These are phyloP conservation scores for Dinochytrium kinnereticum DNA, from an alignment of 371 early-diverging fungal species.

Conservation along the genomic window DNA sequence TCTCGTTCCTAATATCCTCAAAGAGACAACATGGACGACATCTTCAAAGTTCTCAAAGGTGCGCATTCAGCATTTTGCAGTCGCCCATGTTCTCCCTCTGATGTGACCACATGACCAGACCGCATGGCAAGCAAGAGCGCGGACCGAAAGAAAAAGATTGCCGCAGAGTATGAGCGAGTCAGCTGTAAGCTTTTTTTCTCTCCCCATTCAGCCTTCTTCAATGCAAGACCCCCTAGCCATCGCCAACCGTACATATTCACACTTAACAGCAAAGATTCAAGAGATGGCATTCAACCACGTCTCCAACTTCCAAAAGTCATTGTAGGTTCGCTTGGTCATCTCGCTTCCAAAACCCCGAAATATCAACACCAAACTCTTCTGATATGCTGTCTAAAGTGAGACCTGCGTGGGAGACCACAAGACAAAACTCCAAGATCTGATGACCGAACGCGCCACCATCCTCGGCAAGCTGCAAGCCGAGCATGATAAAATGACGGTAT, in stretches of 20 bases:
- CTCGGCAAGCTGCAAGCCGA: conserved; percentile 9
- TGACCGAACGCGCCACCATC: neutral
- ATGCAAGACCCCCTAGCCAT: no score
- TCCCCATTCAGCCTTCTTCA: no score
- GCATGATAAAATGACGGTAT: neutral
- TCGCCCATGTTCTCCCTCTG: neutral
- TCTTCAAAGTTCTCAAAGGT: conserved; percentile 14
- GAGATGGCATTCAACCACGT: conserved; percentile 9
- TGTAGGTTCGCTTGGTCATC: neutral
- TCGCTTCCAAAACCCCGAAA: neutral
- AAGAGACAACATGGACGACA: conserved; percentile 11
- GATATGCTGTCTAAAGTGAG: neutral
- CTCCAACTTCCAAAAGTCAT: conserved; percentile 5
- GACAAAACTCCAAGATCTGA: neutral
- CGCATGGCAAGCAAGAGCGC: conserved; percentile 2
- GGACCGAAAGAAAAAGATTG: conserved; percentile 10
- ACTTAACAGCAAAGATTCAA: neutral
- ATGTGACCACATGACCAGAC: neutral
- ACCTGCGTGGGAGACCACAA: conserved; percentile 4
- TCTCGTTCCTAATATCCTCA: neutral
- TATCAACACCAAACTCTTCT: neutral
- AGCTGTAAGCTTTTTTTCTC: neutral
- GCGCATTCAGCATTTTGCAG: neutral
- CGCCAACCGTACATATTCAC: neutral
- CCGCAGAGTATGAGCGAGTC: conserved; percentile 4